A percentile compares a stretch with the other conserved stretches of the same genome.
Evolutionary conservation across 345 rosid genomes (phyloP).

Genomic region (Salix suchowensis): DNA sequence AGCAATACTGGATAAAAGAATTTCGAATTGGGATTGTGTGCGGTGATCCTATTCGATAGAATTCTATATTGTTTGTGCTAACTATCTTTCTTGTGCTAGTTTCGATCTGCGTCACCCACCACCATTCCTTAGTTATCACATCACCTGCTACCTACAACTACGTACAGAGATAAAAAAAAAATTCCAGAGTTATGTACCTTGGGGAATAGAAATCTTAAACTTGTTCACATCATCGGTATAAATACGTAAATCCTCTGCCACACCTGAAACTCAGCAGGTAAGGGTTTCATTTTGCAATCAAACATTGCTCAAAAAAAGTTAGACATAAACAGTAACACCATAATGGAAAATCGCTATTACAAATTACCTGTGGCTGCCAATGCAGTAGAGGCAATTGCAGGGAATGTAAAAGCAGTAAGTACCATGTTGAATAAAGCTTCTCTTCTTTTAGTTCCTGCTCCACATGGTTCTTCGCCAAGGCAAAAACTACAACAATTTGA

Average conservation of each 20-base stretch:
- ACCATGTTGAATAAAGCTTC: constrained; percentile 45
- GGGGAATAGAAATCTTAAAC: constrained; percentile 75
- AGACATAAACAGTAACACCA: neutral
- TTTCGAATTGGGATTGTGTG: too few relatives aligned
- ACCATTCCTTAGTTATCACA: neutral
- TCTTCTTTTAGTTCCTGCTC: constrained; percentile 45
- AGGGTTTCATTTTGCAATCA: neutral
- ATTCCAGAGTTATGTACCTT: constrained; percentile 32
- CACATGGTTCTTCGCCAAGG: neutral
- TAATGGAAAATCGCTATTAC: neutral
- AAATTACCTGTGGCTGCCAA: constrained; percentile 34
- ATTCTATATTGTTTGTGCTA: too few relatives aligned
- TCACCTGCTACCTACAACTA: neutral
- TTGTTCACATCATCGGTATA: constrained; percentile 76
- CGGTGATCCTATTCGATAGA: too few relatives aligned
- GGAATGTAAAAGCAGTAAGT: constrained; percentile 43
- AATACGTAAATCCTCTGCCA: constrained; percentile 39
- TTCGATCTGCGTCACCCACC: neutral
- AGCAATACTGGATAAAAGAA: too few relatives aligned
- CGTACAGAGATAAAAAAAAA: too few relatives aligned
- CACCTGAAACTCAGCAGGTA: constrained; percentile 19
- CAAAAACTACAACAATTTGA: constrained; percentile 11
- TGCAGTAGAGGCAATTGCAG: constrained; percentile 35
- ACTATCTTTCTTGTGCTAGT: too few relatives aligned
- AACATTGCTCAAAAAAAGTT: too few relatives aligned